These are phyloP conservation scores for Podospora appendiculata DNA, from an alignment of 495 filamentous ascomycete genomes.

Conservation along the genomic window DNA sequence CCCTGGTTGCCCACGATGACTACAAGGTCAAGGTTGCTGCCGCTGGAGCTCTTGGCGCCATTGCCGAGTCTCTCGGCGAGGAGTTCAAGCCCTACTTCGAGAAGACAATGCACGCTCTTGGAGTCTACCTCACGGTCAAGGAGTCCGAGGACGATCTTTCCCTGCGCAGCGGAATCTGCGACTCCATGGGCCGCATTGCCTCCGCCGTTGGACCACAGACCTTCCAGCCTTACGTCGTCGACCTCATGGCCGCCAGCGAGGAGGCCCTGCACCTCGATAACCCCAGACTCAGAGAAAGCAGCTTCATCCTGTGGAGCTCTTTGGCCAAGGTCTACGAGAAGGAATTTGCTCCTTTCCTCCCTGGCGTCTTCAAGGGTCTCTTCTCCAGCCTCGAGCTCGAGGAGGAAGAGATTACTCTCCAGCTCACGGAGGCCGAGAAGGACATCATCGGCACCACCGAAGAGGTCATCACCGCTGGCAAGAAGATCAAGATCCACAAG, in stretches of 20 bases:
- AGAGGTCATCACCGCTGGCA: constrained; percentile 67
- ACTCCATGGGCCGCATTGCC: constrained; percentile 88
- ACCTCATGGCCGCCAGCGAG: constrained; percentile 83
- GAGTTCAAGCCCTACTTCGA: constrained; percentile 88
- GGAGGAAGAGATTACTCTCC: constrained; percentile 76
- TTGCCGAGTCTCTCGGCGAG: constrained; percentile 73
- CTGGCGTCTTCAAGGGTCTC: constrained; percentile 76
- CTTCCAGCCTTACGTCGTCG: constrained; percentile 84
- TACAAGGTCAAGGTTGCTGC: constrained; percentile 85
- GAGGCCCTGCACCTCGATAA: constrained; percentile 87
- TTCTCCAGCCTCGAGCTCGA: constrained; percentile 82
- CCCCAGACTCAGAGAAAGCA: constrained; percentile 84
- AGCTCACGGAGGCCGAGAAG: constrained; percentile 67
- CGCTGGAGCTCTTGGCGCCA: constrained; percentile 80
- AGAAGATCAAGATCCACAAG: constrained; percentile 73
- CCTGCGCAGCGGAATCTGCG: constrained; percentile 78
- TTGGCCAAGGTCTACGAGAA: constrained; percentile 92
- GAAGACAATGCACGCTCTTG: constrained; percentile 76
- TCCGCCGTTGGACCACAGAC: constrained; percentile 75
- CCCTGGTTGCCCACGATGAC: constrained; percentile 72
- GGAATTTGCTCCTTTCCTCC: constrained; percentile 80
- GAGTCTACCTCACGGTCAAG: constrained; percentile 76
- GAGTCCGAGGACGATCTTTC: constrained; percentile 84
- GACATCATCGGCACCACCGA: constrained; percentile 58
- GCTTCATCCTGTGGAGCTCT: constrained; percentile 91